A percentile compares a stretch with the other conserved stretches of the same genome.
Evolutionary conservation across 225 moss, liverwort and hornwort species (phyloP).

Genomic region (Bryum argenteum): DNA sequence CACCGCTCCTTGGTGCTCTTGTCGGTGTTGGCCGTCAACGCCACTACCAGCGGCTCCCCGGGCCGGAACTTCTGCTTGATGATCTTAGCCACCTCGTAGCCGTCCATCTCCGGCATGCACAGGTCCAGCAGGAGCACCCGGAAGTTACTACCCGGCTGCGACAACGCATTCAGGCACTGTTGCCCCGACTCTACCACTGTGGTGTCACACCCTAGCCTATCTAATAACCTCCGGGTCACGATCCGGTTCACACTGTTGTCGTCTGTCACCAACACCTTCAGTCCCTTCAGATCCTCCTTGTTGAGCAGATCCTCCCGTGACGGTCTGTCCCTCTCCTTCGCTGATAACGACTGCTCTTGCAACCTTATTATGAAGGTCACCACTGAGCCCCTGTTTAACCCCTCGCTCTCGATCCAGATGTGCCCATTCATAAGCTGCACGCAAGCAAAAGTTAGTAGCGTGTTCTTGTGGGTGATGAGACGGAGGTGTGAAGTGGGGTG

Average conservation of each 20-base stretch:
- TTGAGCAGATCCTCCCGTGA: constrained; percentile 46
- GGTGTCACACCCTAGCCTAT: constrained; percentile 53
- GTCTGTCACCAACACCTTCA: constrained; percentile 66
- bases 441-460: too few relatives aligned
- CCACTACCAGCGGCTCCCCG: constrained; percentile 61
- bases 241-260: constrained; percentile 74
- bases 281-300: constrained; percentile 54
- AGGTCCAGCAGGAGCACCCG: constrained; percentile 58
- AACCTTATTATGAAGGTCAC: constrained; percentile 62
- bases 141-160: constrained; percentile 54
- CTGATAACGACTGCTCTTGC: constrained; percentile 51
- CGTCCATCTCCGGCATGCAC: constrained; percentile 85
- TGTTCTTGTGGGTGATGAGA: not conserved
- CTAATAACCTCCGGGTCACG: constrained; percentile 58
- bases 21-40: constrained; percentile 69
- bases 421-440: constrained; percentile 68
- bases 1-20: constrained; percentile 57
- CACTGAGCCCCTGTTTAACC: constrained; percentile 40
- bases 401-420: constrained; percentile 69
- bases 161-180: constrained; percentile 49
- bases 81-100: constrained; percentile 59
- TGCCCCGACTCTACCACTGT: constrained; percentile 62
- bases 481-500: not conserved
- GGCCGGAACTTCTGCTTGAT: constrained; percentile 63
- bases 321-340: constrained; percentile 46